Conservation (phyloP, 768 basidiomycete species). For the Boletus edulis region DNA sequence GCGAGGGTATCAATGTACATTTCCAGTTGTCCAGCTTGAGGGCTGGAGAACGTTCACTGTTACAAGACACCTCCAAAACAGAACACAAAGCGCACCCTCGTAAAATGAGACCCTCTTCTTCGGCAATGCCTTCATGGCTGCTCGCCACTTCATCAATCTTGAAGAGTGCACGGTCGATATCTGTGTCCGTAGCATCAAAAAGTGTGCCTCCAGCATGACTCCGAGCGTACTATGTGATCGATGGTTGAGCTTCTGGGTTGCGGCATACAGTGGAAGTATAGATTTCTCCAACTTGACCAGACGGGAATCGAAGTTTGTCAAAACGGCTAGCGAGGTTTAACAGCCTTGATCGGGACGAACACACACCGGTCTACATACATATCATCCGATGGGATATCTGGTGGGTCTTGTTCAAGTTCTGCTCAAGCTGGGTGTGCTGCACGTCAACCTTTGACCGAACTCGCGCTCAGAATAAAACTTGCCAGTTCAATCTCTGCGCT, state of each 20-base stretch:
- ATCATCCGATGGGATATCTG: conserved; percentile 87
- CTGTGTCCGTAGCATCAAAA: conserved; percentile 42
- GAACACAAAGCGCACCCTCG: conserved; percentile 51
- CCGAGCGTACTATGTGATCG: conserved; percentile 61
- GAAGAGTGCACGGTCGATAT: conserved; percentile 74
- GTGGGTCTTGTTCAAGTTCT: conserved; percentile 82
- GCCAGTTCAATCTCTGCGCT: conserved; percentile 27
- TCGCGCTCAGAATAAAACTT: neutral
- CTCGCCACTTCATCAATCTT: conserved; percentile 81
- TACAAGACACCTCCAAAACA: neutral
- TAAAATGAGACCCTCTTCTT: conserved; percentile 75
- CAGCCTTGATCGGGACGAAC: conserved; percentile 11
- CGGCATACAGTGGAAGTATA: conserved; percentile 77
- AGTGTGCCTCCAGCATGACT: neutral
- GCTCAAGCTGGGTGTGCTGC: conserved; percentile 58
- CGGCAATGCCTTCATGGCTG: conserved; percentile 70
- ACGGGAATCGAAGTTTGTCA: conserved; percentile 81
- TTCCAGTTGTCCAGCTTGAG: conserved; percentile 64
- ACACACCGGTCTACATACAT: conserved; percentile 44
- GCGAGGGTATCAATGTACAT: conserved; percentile 71
- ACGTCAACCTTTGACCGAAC: neutral
- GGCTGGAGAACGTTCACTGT: conserved; percentile 39
- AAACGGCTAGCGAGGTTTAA: conserved; percentile 55
- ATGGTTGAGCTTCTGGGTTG: conserved; percentile 71
- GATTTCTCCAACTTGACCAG: conserved; percentile 83